phyloP scores from a whole-genome alignment of 306 rosid genomes.

The Prunus mume region DNA sequence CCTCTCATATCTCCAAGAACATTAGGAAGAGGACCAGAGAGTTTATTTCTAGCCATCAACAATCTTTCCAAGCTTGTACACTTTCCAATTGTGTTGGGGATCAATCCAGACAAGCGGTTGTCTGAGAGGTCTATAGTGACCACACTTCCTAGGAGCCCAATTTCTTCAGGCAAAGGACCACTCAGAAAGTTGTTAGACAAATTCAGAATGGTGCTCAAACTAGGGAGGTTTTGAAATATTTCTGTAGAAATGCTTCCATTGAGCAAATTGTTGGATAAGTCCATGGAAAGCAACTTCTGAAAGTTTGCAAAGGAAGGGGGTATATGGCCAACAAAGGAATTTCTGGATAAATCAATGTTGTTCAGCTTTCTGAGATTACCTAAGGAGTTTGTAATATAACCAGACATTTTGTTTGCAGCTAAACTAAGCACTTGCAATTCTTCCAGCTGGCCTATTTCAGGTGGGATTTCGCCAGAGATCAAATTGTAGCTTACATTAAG shows the following conservation, averaged over 20 bases:
- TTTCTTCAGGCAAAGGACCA: constrained; percentile 61
- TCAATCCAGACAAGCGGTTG: constrained; percentile 49
- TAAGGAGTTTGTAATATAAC: constrained; percentile 55
- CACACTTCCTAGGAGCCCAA: constrained; percentile 33
- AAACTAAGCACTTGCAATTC: constrained; percentile 43
- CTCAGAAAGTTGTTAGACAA: constrained; percentile 53
- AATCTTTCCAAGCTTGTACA: constrained; percentile 61
- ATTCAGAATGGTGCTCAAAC: constrained; percentile 52
- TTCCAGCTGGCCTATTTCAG: constrained; percentile 47
- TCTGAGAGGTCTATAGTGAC: constrained; percentile 55
- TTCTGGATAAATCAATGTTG: constrained; percentile 53
- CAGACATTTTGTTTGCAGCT: constrained; percentile 48
- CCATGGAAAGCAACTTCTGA: constrained; percentile 48
- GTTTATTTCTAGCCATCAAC: constrained; percentile 42
- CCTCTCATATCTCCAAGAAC: constrained; percentile 48
- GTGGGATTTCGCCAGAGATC: constrained; percentile 60
- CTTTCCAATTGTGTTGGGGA: constrained; percentile 46
- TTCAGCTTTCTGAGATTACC: constrained; percentile 54
- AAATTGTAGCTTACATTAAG: constrained; percentile 58
- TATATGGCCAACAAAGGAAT: constrained; percentile 42
- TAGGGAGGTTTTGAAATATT: constrained; percentile 40
- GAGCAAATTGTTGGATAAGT: constrained; percentile 61
- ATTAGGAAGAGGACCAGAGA: constrained; percentile 66
- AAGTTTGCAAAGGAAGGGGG: constrained; percentile 51
- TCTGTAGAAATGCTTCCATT: constrained; percentile 57